phyloP scores from a whole-genome alignment of 2,329 filamentous ascomycete species.

The Aspergillus persii region DNA sequence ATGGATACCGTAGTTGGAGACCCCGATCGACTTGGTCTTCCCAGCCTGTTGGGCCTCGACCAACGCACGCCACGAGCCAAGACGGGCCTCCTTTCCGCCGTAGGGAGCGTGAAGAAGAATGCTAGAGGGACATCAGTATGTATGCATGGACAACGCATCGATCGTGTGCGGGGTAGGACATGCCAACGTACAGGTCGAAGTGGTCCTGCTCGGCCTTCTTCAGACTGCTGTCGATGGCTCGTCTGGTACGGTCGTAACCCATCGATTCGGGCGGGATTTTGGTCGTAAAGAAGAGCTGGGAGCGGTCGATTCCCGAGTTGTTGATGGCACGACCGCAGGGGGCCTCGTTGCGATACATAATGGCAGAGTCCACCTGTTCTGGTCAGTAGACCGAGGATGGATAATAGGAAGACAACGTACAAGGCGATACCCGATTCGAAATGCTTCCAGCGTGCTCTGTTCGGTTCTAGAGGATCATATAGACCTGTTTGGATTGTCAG shows the following conservation, averaged over 20 bases:
- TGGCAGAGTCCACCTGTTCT: slow-evolving; percentile 54
- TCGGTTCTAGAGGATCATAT: slow-evolving; percentile 32
- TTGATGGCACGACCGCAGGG: slow-evolving; percentile 68
- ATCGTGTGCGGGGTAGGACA: neutral
- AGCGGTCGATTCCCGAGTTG: slow-evolving; percentile 54
- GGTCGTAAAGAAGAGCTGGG: slow-evolving; percentile 75
- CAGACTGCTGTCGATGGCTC: slow-evolving; percentile 62
- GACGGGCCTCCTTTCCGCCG: slow-evolving; percentile 64
- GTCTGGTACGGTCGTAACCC: slow-evolving; percentile 65
- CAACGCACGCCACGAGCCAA: slow-evolving; percentile 73
- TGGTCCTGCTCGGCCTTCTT: slow-evolving; percentile 67
- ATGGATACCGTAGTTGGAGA: slow-evolving; percentile 74
- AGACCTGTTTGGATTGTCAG: slow-evolving; percentile 22
- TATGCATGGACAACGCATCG: neutral
- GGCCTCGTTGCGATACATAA: slow-evolving; percentile 70
- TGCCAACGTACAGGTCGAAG: slow-evolving; percentile 61
- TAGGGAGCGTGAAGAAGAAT: slow-evolving; percentile 76
- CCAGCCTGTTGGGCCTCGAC: slow-evolving; percentile 73
- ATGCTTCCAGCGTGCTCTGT: slow-evolving; percentile 25
- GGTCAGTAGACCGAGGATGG: neutral
- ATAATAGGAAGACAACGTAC: slow-evolving; percentile 13
- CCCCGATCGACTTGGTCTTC: slow-evolving; percentile 68
- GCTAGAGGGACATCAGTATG: slow-evolving; percentile 13
- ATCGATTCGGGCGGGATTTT: slow-evolving; percentile 67
- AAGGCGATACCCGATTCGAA: slow-evolving; percentile 32